Base-by-base conservation (phyloP, 306 rosid genomes). In the Benincasa hispida region DNA sequence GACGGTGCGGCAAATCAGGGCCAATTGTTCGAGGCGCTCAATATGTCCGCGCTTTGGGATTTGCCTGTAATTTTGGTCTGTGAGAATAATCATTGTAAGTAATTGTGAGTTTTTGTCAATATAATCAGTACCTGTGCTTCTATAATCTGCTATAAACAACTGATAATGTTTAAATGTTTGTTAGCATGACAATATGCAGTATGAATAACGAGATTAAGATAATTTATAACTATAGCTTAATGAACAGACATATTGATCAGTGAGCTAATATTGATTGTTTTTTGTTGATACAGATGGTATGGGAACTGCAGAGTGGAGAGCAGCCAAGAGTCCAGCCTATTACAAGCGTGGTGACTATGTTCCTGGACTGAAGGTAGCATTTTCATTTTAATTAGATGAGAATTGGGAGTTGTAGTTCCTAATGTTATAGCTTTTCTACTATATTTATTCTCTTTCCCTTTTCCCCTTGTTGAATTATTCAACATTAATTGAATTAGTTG, bases 241-340 rank as follows among this genome's bases (percentile, higher is more conserved):
- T 62, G 41, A 56, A 62, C 37, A 34, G 2, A 34, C 72, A 34
- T 9, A n/a, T n/a, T n/a, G 51, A 35, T 37, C 0, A 37, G 25
- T 65, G 14, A 61, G 24, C 24, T 65, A 2, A 17, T 65, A 10
- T 21, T 39, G 13, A 66, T 66, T 66, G 8, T 4, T 17, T 62
- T 72, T 8, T 54, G 67, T 21, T 19, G 30, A 10, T 13, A 28
- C 85, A 94, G 98, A 94, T 79, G 98, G 96, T 25, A 94, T 94
- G 98, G 98, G 97, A 22, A 94, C 97, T n/a, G 98, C 98, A 0
- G 96, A 87, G 68, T 91, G 97, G 98, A 91, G 92, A 80, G 98
- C 98, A 30, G 90, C 96, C 2, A 94, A 94, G 88, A 91, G 83
- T 80, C 86, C 96, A 45, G 82, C 96, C 51, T 94, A 94, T 79